phyloP scores from a whole-genome alignment of 202 grass and related monocot genomes.

The Cymbopogon flexuosus region DNA sequence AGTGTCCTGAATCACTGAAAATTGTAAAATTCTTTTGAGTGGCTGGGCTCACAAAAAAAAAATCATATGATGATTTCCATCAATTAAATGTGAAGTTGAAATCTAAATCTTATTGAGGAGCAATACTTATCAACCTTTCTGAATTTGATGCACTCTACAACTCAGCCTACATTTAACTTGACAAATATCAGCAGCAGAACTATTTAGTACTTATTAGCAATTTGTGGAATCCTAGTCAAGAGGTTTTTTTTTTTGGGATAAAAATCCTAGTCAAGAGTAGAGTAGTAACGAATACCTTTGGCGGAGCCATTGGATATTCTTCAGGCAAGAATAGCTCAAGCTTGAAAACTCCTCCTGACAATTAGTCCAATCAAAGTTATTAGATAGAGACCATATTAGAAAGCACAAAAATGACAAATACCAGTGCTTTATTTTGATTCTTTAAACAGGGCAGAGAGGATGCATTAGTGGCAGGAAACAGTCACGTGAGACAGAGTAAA shows the following conservation, averaged over 20 bases:
- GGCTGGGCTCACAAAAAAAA: not conserved
- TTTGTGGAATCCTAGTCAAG: too few relatives aligned
- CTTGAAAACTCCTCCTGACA: too few relatives aligned
- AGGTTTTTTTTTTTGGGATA: too few relatives aligned
- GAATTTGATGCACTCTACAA: constrained; percentile 6
- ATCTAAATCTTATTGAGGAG: not conserved
- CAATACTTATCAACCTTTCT: not conserved
- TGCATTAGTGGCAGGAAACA: not conserved
- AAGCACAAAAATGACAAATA: too few relatives aligned
- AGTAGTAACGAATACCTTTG: too few relatives aligned
- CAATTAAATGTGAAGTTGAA: not conserved
- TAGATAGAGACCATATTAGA: too few relatives aligned
- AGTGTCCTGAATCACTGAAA: not conserved
- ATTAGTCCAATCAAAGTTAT: too few relatives aligned
- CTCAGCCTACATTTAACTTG: constrained; percentile 1
- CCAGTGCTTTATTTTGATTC: not conserved
- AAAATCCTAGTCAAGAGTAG: too few relatives aligned
- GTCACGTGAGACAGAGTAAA: not conserved
- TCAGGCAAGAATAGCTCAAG: too few relatives aligned
- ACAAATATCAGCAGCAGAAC: constrained; percentile 7
- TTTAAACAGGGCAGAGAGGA: not conserved
- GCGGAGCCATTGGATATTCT: too few relatives aligned
- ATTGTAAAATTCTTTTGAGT: not conserved
- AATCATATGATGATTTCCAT: not conserved
- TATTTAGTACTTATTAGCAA: not conserved